Evolutionary conservation across 352 stramenopile genomes (phyloP), one percentile per base, ranked within the genome.

Genomic region (Phytophthora uliginosa): DNA sequence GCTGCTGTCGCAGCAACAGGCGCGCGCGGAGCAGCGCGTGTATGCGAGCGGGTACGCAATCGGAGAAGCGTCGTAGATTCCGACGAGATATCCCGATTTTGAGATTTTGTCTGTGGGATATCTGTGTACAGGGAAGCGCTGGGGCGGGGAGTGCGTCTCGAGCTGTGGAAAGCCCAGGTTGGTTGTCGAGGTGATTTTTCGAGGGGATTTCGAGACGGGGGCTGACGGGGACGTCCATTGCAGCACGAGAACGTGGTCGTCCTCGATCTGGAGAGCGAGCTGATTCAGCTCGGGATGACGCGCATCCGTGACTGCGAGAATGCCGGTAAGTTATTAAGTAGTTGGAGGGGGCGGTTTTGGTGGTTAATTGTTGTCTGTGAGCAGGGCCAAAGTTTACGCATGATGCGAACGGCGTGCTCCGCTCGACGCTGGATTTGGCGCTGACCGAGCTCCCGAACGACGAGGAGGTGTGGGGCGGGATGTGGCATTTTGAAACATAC

Each of bases 171-270:
- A 76, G 89, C 89, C 33, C 91, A 95, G 79, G 89, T 94, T 33
- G 4, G 73, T 58, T 6, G 8, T 10, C 9, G 2, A 10, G 24
- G 3, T 59, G 71, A 20, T 42, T 12, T 50, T 18, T 7, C 38
- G 10, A 24, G 2, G 10, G 7, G 13, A 42, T 38, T 20, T 8
- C 2, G 4, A 18, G 10, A 31, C 3, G 28, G 13, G 18, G 31
- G 28, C 42, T 71, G 36, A 73, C 33, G 5, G 7, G 10, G 22
- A 7, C 22, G 53, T 36, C 57, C 38, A 12, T 10, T 69, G 20
- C 66, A 96, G 89, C 89, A 96, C 60, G 88, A 95, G 65, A 96
- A 96, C 59, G 88, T 96, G 34, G 88, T 93, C 45, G 88, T 95
- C 64, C 67, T 96, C 53, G 89, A 95, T 42, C 66, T 96, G 3